Evolutionary conservation across 2,329 filamentous ascomycete species (phyloP).

Genomic region (Colletotrichum camelliae): DNA sequence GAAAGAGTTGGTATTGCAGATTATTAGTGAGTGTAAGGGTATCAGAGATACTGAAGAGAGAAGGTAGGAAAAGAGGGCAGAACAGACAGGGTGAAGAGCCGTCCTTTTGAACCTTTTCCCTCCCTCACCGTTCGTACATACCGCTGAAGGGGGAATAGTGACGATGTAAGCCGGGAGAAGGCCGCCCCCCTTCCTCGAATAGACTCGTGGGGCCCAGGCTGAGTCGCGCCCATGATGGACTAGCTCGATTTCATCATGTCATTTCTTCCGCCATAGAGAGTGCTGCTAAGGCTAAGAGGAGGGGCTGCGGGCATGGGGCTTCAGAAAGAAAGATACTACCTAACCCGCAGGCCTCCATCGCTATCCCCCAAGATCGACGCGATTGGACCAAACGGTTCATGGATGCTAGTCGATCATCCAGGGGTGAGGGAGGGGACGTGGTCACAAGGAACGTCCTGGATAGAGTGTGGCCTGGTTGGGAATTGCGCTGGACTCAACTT

Average conservation of each 20-base stretch:
- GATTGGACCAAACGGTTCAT: background rate
- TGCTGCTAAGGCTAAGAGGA: background rate
- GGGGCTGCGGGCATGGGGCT: background rate
- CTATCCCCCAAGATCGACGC: background rate
- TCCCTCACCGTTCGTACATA: background rate
- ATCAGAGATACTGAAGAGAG: slow-evolving; percentile 27
- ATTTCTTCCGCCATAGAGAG: slow-evolving; percentile 1
- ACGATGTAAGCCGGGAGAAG: background rate
- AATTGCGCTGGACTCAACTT: background rate
- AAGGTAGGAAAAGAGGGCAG: background rate
- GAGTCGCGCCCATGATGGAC: background rate
- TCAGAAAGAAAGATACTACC: background rate
- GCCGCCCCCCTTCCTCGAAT: background rate
- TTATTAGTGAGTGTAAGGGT: slow-evolving; percentile 26
- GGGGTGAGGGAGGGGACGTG: slow-evolving; percentile 15
- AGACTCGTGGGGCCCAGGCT: slow-evolving; percentile 5
- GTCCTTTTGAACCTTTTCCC: slow-evolving; percentile 20
- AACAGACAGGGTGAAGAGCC: background rate
- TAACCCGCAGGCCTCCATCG: background rate
- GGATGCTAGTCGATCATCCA: slow-evolving; percentile 16
- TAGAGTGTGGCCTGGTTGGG: background rate
- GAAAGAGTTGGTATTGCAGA: slow-evolving; percentile 10
- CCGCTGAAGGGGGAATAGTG: background rate
- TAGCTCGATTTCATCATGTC: background rate
- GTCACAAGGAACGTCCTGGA: slow-evolving; percentile 8